Conservation (phyloP, 1,139 yeast species). For the Saccharomyces hybrid region DNA sequence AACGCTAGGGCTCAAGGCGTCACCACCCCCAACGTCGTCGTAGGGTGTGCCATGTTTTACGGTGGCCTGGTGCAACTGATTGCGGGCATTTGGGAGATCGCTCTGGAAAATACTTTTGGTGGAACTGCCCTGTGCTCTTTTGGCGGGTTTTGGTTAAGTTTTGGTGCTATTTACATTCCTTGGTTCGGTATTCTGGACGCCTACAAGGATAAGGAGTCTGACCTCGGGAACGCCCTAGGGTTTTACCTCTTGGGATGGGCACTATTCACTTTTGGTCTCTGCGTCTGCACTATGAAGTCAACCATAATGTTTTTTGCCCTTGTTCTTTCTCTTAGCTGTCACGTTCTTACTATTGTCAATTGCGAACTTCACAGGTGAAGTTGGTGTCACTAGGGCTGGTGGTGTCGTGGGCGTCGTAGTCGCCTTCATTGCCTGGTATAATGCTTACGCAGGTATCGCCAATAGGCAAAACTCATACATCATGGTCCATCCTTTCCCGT, state of each 20-base stretch:
- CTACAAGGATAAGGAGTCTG: slow-evolving; percentile 34
- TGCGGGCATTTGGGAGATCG: slow-evolving; percentile 58
- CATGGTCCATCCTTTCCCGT: slow-evolving; percentile 46
- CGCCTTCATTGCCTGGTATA: slow-evolving; percentile 65
- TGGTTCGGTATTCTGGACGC: slow-evolving; percentile 57
- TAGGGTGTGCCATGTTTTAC: slow-evolving; percentile 75
- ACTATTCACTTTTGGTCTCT: slow-evolving; percentile 55
- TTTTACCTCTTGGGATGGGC: slow-evolving; percentile 61
- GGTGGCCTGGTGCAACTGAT: slow-evolving; percentile 72
- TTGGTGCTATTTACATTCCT: slow-evolving; percentile 52
- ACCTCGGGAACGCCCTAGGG: slow-evolving; percentile 45
- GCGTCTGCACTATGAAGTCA: slow-evolving; percentile 56
- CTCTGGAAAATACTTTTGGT: slow-evolving; percentile 67
- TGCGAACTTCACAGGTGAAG: slow-evolving; percentile 43
- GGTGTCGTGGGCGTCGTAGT: slow-evolving; percentile 63
- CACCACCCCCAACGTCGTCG: slow-evolving; percentile 44
- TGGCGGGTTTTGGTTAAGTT: slow-evolving; percentile 69
- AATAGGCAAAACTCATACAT: slow-evolving; percentile 55
- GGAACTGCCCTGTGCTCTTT: slow-evolving; percentile 61
- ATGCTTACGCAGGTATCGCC: slow-evolving; percentile 70
- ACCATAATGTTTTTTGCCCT: slow-evolving; percentile 58
- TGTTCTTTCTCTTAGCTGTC: slow-evolving; percentile 52
- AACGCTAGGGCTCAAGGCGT: slow-evolving; percentile 46
- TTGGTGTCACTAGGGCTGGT: slow-evolving; percentile 46
- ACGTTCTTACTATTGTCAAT: slow-evolving; percentile 61